A percentile compares a stretch with the other conserved stretches of the same genome.
These are phyloP conservation scores for Colletotrichum orbiculare DNA, from an alignment of 2,329 filamentous ascomycete genomes.

Conservation along the genomic window DNA sequence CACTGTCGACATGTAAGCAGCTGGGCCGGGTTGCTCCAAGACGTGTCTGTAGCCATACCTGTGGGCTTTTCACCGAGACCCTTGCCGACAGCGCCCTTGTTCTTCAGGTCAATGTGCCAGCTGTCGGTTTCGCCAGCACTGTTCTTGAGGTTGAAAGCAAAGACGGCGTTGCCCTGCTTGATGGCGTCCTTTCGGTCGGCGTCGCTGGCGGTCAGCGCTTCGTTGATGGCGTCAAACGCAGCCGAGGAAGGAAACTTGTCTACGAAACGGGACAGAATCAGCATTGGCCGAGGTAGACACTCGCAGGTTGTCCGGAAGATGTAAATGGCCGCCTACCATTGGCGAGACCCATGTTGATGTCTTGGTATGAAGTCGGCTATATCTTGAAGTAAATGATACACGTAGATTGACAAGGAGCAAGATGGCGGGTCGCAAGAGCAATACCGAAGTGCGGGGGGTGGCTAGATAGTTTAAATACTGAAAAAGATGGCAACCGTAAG, in stretches of 20 bases:
- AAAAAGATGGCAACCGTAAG: constrained; percentile 23
- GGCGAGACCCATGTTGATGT: constrained; percentile 74
- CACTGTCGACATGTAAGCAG: constrained; percentile 62
- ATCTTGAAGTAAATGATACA: background rate
- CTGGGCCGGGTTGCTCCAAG: background rate
- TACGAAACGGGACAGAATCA: constrained; percentile 47
- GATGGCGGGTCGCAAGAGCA: constrained; percentile 16
- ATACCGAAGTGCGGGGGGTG: constrained; percentile 19
- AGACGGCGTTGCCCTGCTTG: constrained; percentile 87
- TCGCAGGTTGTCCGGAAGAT: background rate
- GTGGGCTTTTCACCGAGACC: constrained; percentile 84
- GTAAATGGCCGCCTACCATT: constrained; percentile 64
- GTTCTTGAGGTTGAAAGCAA: constrained; percentile 95
- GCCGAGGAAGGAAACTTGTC: constrained; percentile 89
- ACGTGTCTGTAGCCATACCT: constrained; percentile 64
- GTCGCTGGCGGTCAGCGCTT: constrained; percentile 74
- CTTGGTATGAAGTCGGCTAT: background rate
- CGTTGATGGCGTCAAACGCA: constrained; percentile 90
- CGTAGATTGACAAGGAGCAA: background rate
- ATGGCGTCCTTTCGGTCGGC: constrained; percentile 87
- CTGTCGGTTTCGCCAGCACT: constrained; percentile 78
- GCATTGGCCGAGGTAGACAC: background rate
- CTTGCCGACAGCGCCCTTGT: constrained; percentile 83
- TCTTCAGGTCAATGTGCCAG: constrained; percentile 97
- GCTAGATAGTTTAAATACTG: constrained; percentile 34